A percentile compares a stretch with the other conserved stretches of the same genome.
These are phyloP conservation scores for Petunia secreta DNA, from an alignment of 257 asterid species.

Conservation along the genomic window DNA sequence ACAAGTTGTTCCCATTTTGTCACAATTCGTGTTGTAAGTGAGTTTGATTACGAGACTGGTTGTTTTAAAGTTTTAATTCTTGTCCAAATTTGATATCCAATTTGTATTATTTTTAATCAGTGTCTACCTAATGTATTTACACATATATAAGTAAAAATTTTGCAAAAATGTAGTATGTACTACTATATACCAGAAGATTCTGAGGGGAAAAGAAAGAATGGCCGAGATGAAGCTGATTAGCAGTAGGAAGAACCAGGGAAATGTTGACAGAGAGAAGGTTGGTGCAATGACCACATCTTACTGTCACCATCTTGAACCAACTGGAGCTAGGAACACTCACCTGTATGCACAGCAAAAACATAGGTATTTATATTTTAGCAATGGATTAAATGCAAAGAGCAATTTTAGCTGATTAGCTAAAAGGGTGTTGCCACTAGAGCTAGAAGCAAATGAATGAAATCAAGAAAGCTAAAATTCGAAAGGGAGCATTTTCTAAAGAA, in stretches of 20 bases:
- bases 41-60: too few species aligned
- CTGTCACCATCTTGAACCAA: constrained; percentile 94
- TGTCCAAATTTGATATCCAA: too few species aligned
- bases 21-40: too few species aligned
- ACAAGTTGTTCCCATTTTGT: too few species aligned
- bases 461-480: too few species aligned
- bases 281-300: constrained; percentile 98
- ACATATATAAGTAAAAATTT: neutral
- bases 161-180: too few species aligned
- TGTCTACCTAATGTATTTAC: constrained; percentile 25
- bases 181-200: constrained; percentile 67
- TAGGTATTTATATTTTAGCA: neutral
- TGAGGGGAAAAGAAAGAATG: constrained; percentile 92
- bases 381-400: neutral
- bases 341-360: constrained; percentile 37
- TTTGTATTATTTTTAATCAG: too few species aligned
- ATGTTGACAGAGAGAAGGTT: constrained; percentile 91
- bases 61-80: too few species aligned
- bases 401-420: neutral
- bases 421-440: too few species aligned
- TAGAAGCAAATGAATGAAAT: too few species aligned
- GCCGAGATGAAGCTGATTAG: constrained; percentile 84
- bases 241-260: constrained; percentile 69
- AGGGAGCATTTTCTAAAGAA: neutral
- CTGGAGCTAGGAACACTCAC: constrained; percentile 96